A percentile compares a stretch with the other conserved stretches of the same genome.
Conservation (phyloP, 192 early-diverging fungal genomes). For the Bifiguratus adelaidae region DNA sequence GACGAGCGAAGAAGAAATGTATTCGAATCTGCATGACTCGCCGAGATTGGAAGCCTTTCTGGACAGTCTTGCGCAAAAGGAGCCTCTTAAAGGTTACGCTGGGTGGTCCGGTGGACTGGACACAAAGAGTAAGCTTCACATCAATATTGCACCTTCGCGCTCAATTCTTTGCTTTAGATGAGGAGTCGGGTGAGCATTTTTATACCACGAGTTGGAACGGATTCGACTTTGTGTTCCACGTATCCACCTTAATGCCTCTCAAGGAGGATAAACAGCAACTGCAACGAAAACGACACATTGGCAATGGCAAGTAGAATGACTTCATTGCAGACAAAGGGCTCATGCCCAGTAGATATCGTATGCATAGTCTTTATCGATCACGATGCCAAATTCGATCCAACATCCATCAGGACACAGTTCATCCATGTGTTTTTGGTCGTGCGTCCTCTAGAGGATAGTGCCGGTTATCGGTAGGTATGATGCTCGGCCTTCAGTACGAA, state of each 20-base stretch:
- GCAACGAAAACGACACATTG: constrained; percentile 48
- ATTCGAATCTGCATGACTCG: constrained; percentile 47
- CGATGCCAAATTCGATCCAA: constrained; percentile 30
- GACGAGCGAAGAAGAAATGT: constrained; percentile 66
- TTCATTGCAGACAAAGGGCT: too few relatives aligned
- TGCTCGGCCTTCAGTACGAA: too few relatives aligned
- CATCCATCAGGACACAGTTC: constrained; percentile 40
- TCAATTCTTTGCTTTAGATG: constrained; percentile 22
- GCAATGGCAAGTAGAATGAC: constrained; percentile 39
- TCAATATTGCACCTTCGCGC: too few relatives aligned
- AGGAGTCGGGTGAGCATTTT: constrained; percentile 53
- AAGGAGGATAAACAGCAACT: constrained; percentile 60
- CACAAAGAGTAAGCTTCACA: constrained; percentile 38
- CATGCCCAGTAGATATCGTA: constrained; percentile 45
- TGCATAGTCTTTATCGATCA: constrained; percentile 45
- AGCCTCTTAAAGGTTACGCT: constrained; percentile 57
- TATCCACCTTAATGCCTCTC: constrained; percentile 60
- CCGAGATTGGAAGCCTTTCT: constrained; percentile 50
- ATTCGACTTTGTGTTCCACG: constrained; percentile 69
- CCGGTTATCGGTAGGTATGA: too few relatives aligned
- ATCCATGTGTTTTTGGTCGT: constrained; percentile 42
- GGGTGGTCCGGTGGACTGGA: constrained; percentile 70
- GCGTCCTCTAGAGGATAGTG: too few relatives aligned
- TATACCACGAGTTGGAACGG: constrained; percentile 68
- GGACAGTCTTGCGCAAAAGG: constrained; percentile 54